These are phyloP conservation scores for Cladophialophora exuberans DNA, from an alignment of 2,329 filamentous ascomycete genomes.

Conservation along the genomic window DNA sequence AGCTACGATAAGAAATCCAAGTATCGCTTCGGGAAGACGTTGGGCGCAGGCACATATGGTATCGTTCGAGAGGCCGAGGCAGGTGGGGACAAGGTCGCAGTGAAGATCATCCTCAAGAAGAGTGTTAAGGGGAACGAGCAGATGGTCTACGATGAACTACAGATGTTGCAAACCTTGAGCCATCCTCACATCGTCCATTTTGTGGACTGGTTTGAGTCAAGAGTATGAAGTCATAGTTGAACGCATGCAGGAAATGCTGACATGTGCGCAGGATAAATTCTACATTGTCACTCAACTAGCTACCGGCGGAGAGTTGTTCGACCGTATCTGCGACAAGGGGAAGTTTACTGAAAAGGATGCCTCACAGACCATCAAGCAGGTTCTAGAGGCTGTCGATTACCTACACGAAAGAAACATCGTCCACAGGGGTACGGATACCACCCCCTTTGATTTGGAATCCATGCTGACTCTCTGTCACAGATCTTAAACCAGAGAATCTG, in stretches of 20 bases:
- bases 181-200: conserved; percentile 97
- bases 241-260: conserved; percentile 12
- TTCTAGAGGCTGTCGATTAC: conserved; percentile 90
- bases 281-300: conserved; percentile 98
- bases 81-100: conserved; percentile 80
- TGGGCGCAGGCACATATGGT: conserved; percentile 96
- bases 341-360: conserved; percentile 99
- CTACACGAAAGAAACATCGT: conserved; percentile 94
- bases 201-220: conserved; percentile 98
- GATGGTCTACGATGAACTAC: conserved; percentile 97
- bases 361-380: conserved; percentile 91
- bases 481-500: conserved; percentile 97
- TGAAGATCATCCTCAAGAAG: conserved; percentile 99
- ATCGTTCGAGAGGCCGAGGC: conserved; percentile 95
- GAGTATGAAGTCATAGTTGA: conserved; percentile 60
- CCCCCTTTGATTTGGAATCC: neutral
- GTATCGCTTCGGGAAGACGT: conserved; percentile 89
- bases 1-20: conserved; percentile 99
- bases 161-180: conserved; percentile 86
- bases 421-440: conserved; percentile 71
- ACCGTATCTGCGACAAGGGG: conserved; percentile 96
- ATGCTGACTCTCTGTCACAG: conserved; percentile 51
- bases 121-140: conserved; percentile 97
- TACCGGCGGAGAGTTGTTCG: conserved; percentile 94
- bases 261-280: conserved; percentile 80